A percentile compares a stretch with the other conserved stretches of the same genome.
phyloP scores from a whole-genome alignment of 1,284 basidiomycete genomes.

The Rhizopogon hawkerae region DNA sequence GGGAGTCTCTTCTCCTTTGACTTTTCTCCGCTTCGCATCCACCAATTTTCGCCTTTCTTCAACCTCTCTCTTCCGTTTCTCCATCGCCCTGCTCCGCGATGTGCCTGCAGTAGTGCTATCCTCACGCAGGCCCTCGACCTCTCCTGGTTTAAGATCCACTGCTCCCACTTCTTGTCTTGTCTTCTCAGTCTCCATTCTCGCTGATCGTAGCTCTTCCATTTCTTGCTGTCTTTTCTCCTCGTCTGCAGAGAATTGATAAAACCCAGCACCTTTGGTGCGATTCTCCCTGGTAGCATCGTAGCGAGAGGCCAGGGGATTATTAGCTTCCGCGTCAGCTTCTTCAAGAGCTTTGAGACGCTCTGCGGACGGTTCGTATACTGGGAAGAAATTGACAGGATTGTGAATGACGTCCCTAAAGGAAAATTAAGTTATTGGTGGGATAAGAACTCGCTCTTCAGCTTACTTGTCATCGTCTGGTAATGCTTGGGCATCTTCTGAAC shows the following conservation, averaged over 20 bases:
- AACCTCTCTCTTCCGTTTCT: slow-evolving; percentile 71
- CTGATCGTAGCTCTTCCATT: slow-evolving; percentile 68
- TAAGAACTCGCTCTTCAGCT: slow-evolving; percentile 19
- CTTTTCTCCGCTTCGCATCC: slow-evolving; percentile 75
- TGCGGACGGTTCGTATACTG: slow-evolving; percentile 75
- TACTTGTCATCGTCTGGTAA: slow-evolving; percentile 49
- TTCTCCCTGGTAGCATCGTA: slow-evolving; percentile 80
- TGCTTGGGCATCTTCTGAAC: slow-evolving; percentile 25
- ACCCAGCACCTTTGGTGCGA: slow-evolving; percentile 82
- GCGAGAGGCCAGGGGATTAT: slow-evolving; percentile 65
- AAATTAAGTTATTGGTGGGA: neutral
- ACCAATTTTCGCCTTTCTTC: slow-evolving; percentile 70
- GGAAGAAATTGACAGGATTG: slow-evolving; percentile 74
- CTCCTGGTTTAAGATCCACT: slow-evolving; percentile 50
- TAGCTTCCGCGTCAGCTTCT: slow-evolving; percentile 64
- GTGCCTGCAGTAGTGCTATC: slow-evolving; percentile 19
- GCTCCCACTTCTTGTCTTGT: slow-evolving; percentile 54
- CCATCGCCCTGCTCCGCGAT: slow-evolving; percentile 52
- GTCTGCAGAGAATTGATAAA: slow-evolving; percentile 82
- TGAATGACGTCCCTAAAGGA: slow-evolving; percentile 49
- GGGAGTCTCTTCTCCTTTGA: slow-evolving; percentile 23
- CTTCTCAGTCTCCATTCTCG: slow-evolving; percentile 65
- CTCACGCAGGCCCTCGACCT: slow-evolving; percentile 56
- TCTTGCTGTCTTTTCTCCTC: slow-evolving; percentile 66
- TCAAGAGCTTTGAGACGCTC: slow-evolving; percentile 73